Evolutionary conservation across 257 asterid species (phyloP), one percentile per base, ranked within the genome.

Genomic region (Ilex aquifolium): DNA sequence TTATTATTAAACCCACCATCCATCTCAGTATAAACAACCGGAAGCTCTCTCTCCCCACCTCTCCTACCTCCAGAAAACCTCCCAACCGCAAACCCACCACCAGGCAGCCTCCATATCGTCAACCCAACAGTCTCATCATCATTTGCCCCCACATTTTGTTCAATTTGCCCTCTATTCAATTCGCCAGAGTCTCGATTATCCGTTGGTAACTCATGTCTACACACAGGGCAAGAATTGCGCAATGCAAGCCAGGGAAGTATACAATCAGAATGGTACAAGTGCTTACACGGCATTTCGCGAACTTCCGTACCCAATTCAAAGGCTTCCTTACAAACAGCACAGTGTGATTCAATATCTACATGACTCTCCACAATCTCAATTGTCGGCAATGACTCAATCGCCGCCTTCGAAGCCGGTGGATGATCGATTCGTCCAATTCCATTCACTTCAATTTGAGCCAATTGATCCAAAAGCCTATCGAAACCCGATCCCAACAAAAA

Each of bases 71-170:
- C 95, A 0, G 90, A 64, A 64, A 90, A 87, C 69, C 97, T 77
- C 68, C 97, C 97, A 32, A 90, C 97, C 0, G 97, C 97, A 57
- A 87, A 90, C 48, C 97, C 97, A 31, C 95, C 95, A 2, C 97
- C 97, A 0, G 97, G 97, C 74, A 90, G 67, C 62, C 97, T 80
- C 97, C 97, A 90, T 63, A 90, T 90, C 0, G 97, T 90, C 65
- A 90, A 50, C 15, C 97, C 97, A 57, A 85, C 95, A 5, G 87
- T 73, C 61, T 83, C 94, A 14, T 78, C 95, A 44, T 73, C 87
- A 49, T 63, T 66, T 31, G 68, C 83, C 8, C 65, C 72, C 14
- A 32, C 42, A 57, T 52, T 67, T 32, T 48, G 61, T 56, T 70
- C 87, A 44, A 64, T 83, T 17, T 44, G 65, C 31, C 68, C 83